phyloP scores from a whole-genome alignment of 2,329 filamentous ascomycete species.

The Hypoxylon sp. region DNA sequence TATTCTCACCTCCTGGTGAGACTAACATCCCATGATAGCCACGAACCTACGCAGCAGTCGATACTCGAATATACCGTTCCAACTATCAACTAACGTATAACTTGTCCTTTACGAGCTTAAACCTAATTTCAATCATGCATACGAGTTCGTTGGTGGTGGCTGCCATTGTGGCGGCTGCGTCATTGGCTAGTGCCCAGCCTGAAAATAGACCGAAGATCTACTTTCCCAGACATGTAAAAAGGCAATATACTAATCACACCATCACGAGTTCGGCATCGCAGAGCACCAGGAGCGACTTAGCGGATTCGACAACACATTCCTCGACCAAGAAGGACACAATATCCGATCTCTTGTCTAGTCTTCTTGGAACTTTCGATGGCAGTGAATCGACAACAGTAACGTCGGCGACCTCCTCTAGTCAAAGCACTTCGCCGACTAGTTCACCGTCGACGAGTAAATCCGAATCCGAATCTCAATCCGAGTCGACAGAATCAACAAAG shows the following conservation, averaged over 20 bases:
- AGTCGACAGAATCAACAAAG: constrained; percentile 18
- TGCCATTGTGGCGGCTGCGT: constrained; percentile 57
- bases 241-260: constrained; percentile 56
- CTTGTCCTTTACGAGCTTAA: constrained; percentile 33
- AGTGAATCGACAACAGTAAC: constrained; percentile 25
- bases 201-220: constrained; percentile 60
- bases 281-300: constrained; percentile 40
- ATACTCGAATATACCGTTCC: constrained; percentile 35
- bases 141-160: constrained; percentile 53
- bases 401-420: constrained; percentile 17
- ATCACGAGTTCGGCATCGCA: constrained; percentile 50
- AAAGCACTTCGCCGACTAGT: constrained; percentile 24
- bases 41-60: constrained; percentile 43
- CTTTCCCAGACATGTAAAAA: constrained; percentile 61
- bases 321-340: constrained; percentile 48
- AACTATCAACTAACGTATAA: constrained; percentile 28
- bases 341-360: constrained; percentile 49
- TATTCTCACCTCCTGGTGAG: constrained; percentile 22
- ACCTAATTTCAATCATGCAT: constrained; percentile 50
- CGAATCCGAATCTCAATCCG: constrained; percentile 19
- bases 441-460: constrained; percentile 29
- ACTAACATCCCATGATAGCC: constrained; percentile 40
- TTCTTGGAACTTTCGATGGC: constrained; percentile 31
- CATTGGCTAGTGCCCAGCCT: constrained; percentile 55
- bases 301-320: constrained; percentile 39